Base-by-base conservation (phyloP, 768 basidiomycete genomes). In the Lentinula detonsa region DNA sequence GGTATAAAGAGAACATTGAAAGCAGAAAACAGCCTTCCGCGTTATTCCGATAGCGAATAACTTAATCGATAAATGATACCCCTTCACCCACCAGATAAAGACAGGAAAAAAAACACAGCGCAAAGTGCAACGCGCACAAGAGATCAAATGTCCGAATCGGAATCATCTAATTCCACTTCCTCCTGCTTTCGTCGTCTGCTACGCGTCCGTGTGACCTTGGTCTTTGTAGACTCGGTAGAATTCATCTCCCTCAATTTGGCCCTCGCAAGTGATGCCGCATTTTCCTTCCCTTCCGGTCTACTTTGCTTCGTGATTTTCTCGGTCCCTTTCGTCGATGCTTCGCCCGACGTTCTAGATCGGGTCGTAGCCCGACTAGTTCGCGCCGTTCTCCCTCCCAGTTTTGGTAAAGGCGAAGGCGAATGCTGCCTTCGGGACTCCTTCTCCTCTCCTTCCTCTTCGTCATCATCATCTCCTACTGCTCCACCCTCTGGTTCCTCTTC, bases 81-180 rank as follows among this genome's bases (percentile, higher is more conserved):
- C 16, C 46, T 18, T 28, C 28, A 28, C 28, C 28, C 28, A 28
- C 16, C 7, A 43, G 21, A 18, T 10, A 10, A 48, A 18, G 9
- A 48, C 6, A 48, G 21, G 10, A 6, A 48, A 48, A 48, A 43
- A 43, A 16, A 16, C 42, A 18, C 16, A 6, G n/a, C 6, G 6
- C 13, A 43, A 15, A 4, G 28, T 28, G 28, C 3, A 28, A 28
- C 28, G 28, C 28, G 28, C 28, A 3, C 5, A 43, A 43, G 16
- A 43, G 16, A 48, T 48, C 21, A 56, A n/a, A 56, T 56, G 40
- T 56, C 55, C 15, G 55, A 56, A 56, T 56, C 40, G 13, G 43
- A 43, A 23, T 37, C 55, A 28, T 43, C 55, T 13, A 56, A 21
- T 43, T 45, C 55, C 39, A 23, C 37, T 11, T 56, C 55, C 55